A percentile compares a stretch with the other conserved stretches of the same genome.
Evolutionary conservation across 129 eudicot species (phyloP).

Genomic region (Mikania micrantha): DNA sequence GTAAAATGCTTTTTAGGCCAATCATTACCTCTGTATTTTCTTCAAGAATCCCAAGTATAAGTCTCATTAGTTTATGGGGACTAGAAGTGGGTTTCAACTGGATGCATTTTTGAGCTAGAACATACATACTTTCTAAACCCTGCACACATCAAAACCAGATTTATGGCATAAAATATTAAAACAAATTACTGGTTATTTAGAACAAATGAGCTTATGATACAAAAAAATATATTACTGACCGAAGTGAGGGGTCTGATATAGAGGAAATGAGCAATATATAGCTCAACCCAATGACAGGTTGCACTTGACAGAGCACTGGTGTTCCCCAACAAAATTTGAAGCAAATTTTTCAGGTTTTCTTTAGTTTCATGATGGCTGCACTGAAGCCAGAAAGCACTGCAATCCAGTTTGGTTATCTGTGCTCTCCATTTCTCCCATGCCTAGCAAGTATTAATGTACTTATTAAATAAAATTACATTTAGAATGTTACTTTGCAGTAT

Average conservation of each 20-base stretch:
- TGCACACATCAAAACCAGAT: conserved; percentile 24
- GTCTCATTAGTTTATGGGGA: conserved; percentile 63
- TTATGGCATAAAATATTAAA: background rate
- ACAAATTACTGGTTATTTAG: background rate
- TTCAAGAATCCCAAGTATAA: conserved; percentile 72
- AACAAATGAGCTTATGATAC: background rate
- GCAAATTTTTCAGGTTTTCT: conserved; percentile 60
- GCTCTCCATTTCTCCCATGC: conserved; percentile 97
- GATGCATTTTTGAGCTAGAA: conserved; percentile 88
- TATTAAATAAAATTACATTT: background rate
- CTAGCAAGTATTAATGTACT: conserved; percentile 32
- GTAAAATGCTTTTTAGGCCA: background rate
- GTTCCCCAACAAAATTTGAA: conserved; percentile 87
- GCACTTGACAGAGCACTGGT: conserved; percentile 46
- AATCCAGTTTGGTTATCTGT: conserved; percentile 89
- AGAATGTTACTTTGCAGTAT: background rate
- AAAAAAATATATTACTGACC: conserved; percentile 54
- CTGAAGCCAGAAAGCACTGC: conserved; percentile 96
- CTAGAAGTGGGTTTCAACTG: conserved; percentile 55
- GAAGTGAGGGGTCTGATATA: conserved; percentile 88
- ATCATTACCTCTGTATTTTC: conserved; percentile 80
- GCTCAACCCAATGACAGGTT: conserved; percentile 90
- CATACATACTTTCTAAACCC: conserved; percentile 95
- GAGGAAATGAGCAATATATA: conserved; percentile 66
- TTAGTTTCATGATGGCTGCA: conserved; percentile 78